phyloP scores from a whole-genome alignment of 768 basidiomycete species.

The Antrodiella citrinella region DNA sequence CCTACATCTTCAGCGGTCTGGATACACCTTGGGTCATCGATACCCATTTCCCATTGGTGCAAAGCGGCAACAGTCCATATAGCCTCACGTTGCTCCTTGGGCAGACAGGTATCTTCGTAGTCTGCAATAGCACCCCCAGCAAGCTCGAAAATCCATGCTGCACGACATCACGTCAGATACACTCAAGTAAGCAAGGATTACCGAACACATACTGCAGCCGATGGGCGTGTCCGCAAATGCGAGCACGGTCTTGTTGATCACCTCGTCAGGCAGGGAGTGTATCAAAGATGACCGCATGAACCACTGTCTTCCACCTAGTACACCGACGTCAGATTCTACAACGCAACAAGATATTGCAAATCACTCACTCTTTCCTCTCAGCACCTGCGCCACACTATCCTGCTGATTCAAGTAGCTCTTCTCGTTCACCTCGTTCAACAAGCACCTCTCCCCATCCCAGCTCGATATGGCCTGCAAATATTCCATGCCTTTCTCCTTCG shows the following conservation, averaged over 20 bases:
- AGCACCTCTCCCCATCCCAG: conserved; percentile 82
- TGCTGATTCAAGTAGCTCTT: conserved; percentile 87
- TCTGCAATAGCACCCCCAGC: conserved; percentile 76
- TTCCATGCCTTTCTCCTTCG: conserved; percentile 61
- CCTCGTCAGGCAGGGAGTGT: conserved; percentile 76
- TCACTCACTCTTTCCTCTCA: conserved; percentile 69
- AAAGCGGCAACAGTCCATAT: conserved; percentile 81
- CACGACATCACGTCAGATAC: not conserved
- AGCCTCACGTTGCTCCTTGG: conserved; percentile 72
- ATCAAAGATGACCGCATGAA: conserved; percentile 85
- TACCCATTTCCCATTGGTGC: conserved; percentile 87
- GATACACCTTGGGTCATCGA: conserved; percentile 75
- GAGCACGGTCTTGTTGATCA: conserved; percentile 75
- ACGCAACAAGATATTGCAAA: not conserved
- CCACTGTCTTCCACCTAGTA: conserved; percentile 74
- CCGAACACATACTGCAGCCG: conserved; percentile 71
- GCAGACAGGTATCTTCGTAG: conserved; percentile 65
- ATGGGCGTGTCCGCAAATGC: conserved; percentile 79
- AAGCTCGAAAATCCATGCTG: conserved; percentile 91
- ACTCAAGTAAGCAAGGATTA: not conserved
- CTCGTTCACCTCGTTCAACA: conserved; percentile 87
- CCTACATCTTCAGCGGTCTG: conserved; percentile 74
- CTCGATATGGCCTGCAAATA: conserved; percentile 79
- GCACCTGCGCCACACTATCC: conserved; percentile 83
- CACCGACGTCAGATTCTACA: not conserved